Evolutionary conservation across 225 moss, liverwort and hornwort species (phyloP), one percentile per base, ranked within the genome.

Genomic region (Bryum argenteum): DNA sequence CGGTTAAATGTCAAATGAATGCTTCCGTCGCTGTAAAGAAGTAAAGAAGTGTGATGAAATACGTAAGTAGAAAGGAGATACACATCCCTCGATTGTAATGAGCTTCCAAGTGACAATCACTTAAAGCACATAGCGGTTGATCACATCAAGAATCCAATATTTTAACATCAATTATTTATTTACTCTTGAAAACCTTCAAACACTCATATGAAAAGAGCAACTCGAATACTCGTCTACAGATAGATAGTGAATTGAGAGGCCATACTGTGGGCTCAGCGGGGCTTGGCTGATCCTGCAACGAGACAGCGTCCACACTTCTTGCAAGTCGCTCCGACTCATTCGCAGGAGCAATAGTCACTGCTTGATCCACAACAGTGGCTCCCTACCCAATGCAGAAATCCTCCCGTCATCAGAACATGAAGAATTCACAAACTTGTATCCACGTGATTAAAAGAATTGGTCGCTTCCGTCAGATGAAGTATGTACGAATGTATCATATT

Each of bases 321-420:
- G 95, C 80, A 77, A 82, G 89, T 50, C 83, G 78, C 58, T 91
- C 88, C 40, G 91, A 93, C 37, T 93, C 96, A 70, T 85, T 89
- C 45, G 84, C 88, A 19, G 85, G 91, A 69, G 88, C 84, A 43
- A 96, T 96, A 54, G 78, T 96, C 65, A 96, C 96, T 50, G 96
- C 71, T 81, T 96, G 89, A 84, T 93, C 96, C 52, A 96, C 96
- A 72, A 96, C 90, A 68, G 89, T 96, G 16, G 91, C 93, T 89
- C 96, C 96, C 96, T 96, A 82, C 64, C 33, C 65, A 81, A 44
- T 18, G 21, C 37, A 68, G 4, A 58, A 21, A 47, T 6, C 38
- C 20, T 70, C 14, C 3, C 43, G 17, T 58, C 17, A 48, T 15
- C 7, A 18, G 43, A 19, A 40, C 15, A 61, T 39, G 8, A 24